Base-by-base conservation (phyloP, 257 asterid genomes). In the Jacaranda mimosifolia region DNA sequence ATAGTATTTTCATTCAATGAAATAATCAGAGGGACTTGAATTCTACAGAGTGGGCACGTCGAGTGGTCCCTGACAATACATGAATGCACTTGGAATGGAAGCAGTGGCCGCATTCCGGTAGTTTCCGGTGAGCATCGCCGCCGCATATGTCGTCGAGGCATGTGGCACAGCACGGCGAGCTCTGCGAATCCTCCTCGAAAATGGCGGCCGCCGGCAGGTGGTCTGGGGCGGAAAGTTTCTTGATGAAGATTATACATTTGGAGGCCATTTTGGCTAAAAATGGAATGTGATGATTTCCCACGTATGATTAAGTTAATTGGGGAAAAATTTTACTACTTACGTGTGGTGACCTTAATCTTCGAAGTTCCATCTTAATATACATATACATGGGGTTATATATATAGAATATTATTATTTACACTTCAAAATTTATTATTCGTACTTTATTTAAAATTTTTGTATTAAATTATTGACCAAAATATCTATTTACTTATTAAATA, bases 1-100 rank as follows among this genome's bases (percentile, higher is more conserved):
- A 21, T 12, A 62, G 1, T 81, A 65, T 48, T 35, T 51, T 70
- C 73, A 32, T 60, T 66, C 17, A 75, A 40, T 0, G 59, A 53
- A 35, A 72, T 79, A 13, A 79, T 46, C 56, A 58, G 32, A 42
- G 81, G 77, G 7, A 79, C 68, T 73, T 83, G 83, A 49, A 59
- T 42, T 74, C 89, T 77, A 17, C 89, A 85, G 6, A 80, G 77
- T 4, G 89, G 87, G 68, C 87, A 83, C 2, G 82, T 83, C 7
- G 83, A 48, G 7, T 75, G 84, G 62, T 74, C 55, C 58, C 17
- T 9, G 83, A 68, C 87, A 87, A 85, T 0, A 75, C 36, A 17
- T 77, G 85, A 8, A 82, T 72, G 72, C 89, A 85, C 13, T 66
- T 69, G 0, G 66, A 81, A 51, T 85, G 86, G 72, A 82, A 85